Evolutionary conservation across 2,329 filamentous ascomycete genomes (phyloP).

Genomic region (Aureobasidium pullulans): DNA sequence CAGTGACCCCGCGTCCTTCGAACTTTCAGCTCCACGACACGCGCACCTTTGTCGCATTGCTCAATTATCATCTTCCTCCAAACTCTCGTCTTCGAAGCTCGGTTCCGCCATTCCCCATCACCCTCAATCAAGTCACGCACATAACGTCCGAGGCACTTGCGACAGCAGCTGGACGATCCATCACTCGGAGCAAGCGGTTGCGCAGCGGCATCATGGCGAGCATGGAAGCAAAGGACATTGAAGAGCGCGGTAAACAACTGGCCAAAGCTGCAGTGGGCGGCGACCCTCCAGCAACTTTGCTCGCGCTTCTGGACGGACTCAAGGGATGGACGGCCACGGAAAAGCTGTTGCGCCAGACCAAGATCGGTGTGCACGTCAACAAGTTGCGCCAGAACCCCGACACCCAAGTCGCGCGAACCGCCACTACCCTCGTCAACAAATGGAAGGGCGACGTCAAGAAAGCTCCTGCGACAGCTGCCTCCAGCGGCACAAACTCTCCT

Average conservation of each 20-base stretch:
- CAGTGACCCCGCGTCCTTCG: not conserved
- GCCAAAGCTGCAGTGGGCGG: conserved; percentile 69
- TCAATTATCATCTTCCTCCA: no score
- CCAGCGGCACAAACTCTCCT: conserved; percentile 37
- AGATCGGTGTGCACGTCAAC: conserved; percentile 82
- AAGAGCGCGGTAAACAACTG: conserved; percentile 68
- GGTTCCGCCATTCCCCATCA: not conserved
- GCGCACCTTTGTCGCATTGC: no score
- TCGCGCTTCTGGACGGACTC: conserved; percentile 71
- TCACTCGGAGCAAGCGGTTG: not conserved
- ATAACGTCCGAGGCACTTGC: not conserved
- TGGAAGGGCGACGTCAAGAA: conserved; percentile 75
- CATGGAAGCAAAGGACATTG: conserved; percentile 79
- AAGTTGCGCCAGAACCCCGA: conserved; percentile 78
- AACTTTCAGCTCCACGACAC: not conserved
- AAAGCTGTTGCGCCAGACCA: conserved; percentile 83
- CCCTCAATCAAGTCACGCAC: not conserved
- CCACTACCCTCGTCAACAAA: conserved; percentile 75
- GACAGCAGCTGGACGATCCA: not conserved
- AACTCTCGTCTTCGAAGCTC: not conserved
- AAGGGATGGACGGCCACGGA: conserved; percentile 77
- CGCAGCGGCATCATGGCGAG: conserved; percentile 16
- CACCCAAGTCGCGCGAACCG: conserved; percentile 61
- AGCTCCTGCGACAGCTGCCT: conserved; percentile 26
- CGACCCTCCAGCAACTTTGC: conserved; percentile 64